Conservation (phyloP, 2,329 filamentous ascomycete species). For the Fusarium staphyleae region DNA sequence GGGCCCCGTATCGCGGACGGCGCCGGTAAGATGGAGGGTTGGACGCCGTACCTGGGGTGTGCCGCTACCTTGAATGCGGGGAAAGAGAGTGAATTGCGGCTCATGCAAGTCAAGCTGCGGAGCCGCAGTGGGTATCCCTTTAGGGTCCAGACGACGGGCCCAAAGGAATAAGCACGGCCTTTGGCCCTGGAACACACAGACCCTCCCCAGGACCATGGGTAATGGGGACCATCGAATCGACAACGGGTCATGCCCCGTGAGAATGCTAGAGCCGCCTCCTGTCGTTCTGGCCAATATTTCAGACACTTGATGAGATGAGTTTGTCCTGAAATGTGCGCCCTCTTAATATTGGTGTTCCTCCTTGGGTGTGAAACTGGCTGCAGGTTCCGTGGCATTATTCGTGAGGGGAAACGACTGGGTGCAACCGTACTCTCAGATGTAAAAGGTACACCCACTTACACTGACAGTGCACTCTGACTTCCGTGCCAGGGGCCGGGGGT, state of each 20-base stretch:
- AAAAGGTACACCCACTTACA: no score
- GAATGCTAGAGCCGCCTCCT: constrained; percentile 15
- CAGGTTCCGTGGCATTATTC: constrained; percentile 11
- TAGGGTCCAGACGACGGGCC: constrained; percentile 27
- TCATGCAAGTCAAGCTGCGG: constrained; percentile 44
- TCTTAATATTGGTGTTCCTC: constrained; percentile 3
- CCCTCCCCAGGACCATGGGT: constrained; percentile 28
- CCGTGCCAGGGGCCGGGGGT: no score
- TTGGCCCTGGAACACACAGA: constrained; percentile 29
- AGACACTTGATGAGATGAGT: not conserved
- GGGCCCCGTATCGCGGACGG: constrained; percentile 37
- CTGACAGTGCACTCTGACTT: no score
- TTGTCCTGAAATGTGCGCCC: not conserved
- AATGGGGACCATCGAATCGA: constrained; percentile 13
- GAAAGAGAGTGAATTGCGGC: constrained; percentile 40
- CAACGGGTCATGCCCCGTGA: constrained; percentile 21
- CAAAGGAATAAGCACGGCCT: constrained; percentile 30
- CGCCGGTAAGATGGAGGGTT: constrained; percentile 33
- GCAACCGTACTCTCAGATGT: constrained; percentile 1
- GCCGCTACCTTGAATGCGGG: constrained; percentile 38
- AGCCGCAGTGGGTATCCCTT: constrained; percentile 41
- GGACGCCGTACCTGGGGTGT: constrained; percentile 19
- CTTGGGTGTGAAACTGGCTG: constrained; percentile 10
- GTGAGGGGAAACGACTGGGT: constrained; percentile 25
- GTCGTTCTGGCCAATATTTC: constrained; percentile 10